A percentile compares a stretch with the other conserved stretches of the same genome.
Conservation (phyloP, 2,329 filamentous ascomycete species). For the Coleophoma eucalyptorum region DNA sequence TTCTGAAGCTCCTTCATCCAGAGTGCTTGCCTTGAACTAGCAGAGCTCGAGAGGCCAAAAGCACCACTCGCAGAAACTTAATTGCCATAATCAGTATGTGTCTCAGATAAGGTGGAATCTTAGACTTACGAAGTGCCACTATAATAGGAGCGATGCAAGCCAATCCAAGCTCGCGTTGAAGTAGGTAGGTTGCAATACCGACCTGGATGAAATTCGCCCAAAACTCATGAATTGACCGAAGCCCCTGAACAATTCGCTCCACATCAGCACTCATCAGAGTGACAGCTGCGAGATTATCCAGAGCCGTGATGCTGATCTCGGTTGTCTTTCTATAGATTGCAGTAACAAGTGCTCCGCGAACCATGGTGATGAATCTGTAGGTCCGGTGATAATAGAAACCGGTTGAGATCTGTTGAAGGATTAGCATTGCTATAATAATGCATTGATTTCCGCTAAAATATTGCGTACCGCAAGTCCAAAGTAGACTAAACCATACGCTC, state of each 20-base stretch:
- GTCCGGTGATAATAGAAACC: conserved; percentile 1
- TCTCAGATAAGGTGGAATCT: neutral
- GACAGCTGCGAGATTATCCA: conserved; percentile 10
- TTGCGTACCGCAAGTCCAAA: conserved; percentile 22
- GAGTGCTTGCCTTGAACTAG: conserved; percentile 9
- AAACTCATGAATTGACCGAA: conserved; percentile 17
- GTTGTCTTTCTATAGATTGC: conserved; percentile 5
- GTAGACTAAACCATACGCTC: conserved; percentile 18
- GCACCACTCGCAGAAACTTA: neutral
- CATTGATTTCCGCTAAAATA: neutral
- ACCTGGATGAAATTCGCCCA: conserved; percentile 13
- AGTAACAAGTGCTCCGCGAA: conserved; percentile 4
- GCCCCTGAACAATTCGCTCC: conserved; percentile 17
- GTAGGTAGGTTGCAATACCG: conserved; percentile 11
- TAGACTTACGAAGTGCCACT: conserved; percentile 14
- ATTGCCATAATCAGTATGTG: neutral
- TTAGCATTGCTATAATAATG: neutral
- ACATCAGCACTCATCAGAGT: conserved; percentile 23
- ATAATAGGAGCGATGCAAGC: conserved; percentile 4
- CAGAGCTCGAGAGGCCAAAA: neutral
- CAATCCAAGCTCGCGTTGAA: conserved; percentile 12
- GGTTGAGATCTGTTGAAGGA: neutral
- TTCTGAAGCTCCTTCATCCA: conserved; percentile 17
- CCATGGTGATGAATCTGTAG: conserved; percentile 6
- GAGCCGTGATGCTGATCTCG: conserved; percentile 7